Conservation (phyloP, 768 basidiomycete genomes). For the Rhizopogon vinicolor region DNA sequence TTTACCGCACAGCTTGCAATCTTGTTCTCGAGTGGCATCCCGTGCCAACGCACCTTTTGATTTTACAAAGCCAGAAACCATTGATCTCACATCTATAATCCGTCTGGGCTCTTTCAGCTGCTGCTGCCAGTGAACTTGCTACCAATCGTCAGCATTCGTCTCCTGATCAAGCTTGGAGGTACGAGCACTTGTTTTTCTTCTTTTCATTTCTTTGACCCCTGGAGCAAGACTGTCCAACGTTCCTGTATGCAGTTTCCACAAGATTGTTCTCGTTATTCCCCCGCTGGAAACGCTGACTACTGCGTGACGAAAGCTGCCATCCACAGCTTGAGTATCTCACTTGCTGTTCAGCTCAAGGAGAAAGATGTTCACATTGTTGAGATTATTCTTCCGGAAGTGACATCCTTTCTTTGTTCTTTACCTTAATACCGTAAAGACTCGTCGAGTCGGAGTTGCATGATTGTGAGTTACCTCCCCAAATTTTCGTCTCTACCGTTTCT, state of each 20-base stretch:
- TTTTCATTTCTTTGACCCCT: not conserved
- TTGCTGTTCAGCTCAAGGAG: conserved; percentile 40
- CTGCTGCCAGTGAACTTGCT: conserved; percentile 35
- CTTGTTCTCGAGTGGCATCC: conserved; percentile 46
- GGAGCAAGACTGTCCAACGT: conserved; percentile 37
- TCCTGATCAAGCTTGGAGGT: conserved; percentile 49
- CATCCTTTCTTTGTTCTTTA: not conserved
- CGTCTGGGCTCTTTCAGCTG: not conserved
- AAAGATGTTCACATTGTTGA: conserved; percentile 53
- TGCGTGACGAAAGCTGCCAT: conserved; percentile 56
- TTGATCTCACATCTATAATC: conserved; percentile 29
- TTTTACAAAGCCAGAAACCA: conserved; percentile 37
- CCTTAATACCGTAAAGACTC: conserved; percentile 29
- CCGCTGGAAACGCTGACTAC: conserved; percentile 41
- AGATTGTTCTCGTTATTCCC: conserved; percentile 42
- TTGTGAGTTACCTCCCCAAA: conserved; percentile 27
- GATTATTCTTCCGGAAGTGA: conserved; percentile 50
- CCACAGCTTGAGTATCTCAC: conserved; percentile 45
- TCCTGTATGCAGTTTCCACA: conserved; percentile 49
- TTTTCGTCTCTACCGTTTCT: conserved; percentile 8
- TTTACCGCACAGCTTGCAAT: conserved; percentile 39
- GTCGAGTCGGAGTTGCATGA: conserved; percentile 63
- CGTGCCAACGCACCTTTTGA: conserved; percentile 37
- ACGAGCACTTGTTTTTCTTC: conserved; percentile 6
- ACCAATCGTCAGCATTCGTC: conserved; percentile 47